Evolutionary conservation across 116 monocot species (phyloP).

Genomic region (Zostera marina): DNA sequence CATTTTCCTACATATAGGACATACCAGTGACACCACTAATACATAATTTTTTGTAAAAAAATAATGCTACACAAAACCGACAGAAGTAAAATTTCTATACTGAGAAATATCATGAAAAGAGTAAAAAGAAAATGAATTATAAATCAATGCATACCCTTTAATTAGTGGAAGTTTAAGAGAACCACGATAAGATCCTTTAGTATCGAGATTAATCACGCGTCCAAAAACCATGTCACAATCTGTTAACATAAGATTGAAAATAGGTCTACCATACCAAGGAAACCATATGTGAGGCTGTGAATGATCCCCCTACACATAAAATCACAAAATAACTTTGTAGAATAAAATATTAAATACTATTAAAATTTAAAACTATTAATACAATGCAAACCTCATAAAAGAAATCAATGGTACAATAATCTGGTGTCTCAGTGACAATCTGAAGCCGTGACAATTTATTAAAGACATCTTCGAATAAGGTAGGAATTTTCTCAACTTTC

Average conservation of each 20-base stretch:
- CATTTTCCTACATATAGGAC: too few relatives aligned
- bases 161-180: conserved; percentile 44
- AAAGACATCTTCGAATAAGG: conserved; percentile 35
- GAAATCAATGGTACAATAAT: conserved; percentile 75
- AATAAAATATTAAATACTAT: not conserved
- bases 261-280: conserved; percentile 64
- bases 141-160: conserved; percentile 33
- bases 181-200: conserved; percentile 43
- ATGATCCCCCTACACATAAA: conserved; percentile 57
- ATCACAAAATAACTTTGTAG: not conserved
- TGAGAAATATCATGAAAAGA: not conserved
- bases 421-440: conserved; percentile 27
- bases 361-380: not conserved
- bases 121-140: not conserved
- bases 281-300: conserved; percentile 61
- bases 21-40: too few relatives aligned
- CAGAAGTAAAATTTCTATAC: not conserved
- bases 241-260: conserved; percentile 55
- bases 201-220: conserved; percentile 26
- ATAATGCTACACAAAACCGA: too few relatives aligned
- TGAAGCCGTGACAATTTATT: conserved; percentile 37
- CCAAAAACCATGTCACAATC: conserved; percentile 82
- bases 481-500: conserved; percentile 64
- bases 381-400: conserved; percentile 53
- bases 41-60: not conserved